A percentile compares a stretch with the other conserved stretches of the same genome.
Evolutionary conservation across 257 asterid species (phyloP).

Genomic region (Buddleja alternifolia): DNA sequence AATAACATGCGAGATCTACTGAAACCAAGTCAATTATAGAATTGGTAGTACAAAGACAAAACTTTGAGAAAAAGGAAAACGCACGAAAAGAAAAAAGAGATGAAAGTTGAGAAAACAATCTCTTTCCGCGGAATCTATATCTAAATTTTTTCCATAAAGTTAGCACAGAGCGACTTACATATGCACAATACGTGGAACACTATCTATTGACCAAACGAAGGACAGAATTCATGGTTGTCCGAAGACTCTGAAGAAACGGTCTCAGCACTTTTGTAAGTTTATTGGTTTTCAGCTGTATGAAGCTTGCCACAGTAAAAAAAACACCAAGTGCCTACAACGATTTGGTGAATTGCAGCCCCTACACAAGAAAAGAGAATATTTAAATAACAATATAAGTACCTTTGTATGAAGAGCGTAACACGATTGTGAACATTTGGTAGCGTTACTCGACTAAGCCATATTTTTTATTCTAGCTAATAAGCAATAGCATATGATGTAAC

Average conservation of each 20-base stretch:
- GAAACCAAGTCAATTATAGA: background rate
- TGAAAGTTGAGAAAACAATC: conserved; percentile 1
- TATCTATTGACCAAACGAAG: conserved; percentile 16
- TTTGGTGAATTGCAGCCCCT: conserved; percentile 24
- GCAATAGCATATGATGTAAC: too few species aligned
- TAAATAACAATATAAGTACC: background rate
- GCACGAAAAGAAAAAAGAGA: background rate
- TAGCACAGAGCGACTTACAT: conserved; percentile 27
- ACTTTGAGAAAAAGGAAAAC: background rate
- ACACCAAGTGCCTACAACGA: background rate
- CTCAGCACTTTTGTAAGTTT: background rate
- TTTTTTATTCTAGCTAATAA: too few species aligned
- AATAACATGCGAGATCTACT: background rate
- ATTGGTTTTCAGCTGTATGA: conserved; percentile 9
- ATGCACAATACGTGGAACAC: conserved; percentile 30
- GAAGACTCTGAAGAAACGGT: conserved; percentile 4
- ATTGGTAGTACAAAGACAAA: background rate
- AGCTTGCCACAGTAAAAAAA: conserved; percentile 21
- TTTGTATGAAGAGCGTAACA: background rate
- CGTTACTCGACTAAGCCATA: background rate
- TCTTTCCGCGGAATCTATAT: conserved; percentile 16
- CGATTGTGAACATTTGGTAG: background rate
- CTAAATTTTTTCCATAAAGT: conserved; percentile 23
- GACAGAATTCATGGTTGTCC: conserved; percentile 1
- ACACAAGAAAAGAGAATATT: background rate